Conservation (phyloP, 2,329 filamentous ascomycete genomes). For the Cladosporium cucumerinum region DNA sequence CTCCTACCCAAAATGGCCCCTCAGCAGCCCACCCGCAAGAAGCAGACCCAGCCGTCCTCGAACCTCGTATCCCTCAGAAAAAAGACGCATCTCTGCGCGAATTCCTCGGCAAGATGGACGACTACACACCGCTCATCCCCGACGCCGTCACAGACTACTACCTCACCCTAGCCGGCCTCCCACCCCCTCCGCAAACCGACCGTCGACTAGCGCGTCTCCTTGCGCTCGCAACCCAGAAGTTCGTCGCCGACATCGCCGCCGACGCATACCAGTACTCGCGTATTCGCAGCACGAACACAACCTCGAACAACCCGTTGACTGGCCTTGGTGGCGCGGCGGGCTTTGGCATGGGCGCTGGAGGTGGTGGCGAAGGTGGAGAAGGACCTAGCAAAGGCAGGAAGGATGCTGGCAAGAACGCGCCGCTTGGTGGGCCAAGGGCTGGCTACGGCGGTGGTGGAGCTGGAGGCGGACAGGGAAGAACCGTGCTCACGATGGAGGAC, state of each 20-base stretch:
- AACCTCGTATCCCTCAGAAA: constrained; percentile 65
- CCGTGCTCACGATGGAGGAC: constrained; percentile 97
- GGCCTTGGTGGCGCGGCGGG: constrained; percentile 73
- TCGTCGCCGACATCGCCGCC: constrained; percentile 94
- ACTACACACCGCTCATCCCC: constrained; percentile 97
- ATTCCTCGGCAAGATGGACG: constrained; percentile 94
- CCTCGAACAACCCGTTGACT: constrained; percentile 87
- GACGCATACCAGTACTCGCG: constrained; percentile 97
- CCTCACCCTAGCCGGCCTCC: constrained; percentile 90
- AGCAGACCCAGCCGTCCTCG: constrained; percentile 22
- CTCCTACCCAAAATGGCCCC: constrained; percentile 5
- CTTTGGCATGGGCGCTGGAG: constrained; percentile 60
- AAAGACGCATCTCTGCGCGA: constrained; percentile 92
- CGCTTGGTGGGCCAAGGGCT: constrained; percentile 47
- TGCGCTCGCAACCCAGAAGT: constrained; percentile 97
- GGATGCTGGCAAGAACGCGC: constrained; percentile 38
- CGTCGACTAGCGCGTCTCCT: constrained; percentile 87
- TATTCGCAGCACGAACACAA: constrained; percentile 88
- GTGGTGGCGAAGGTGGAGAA: constrained; percentile 41
- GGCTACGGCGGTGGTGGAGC: constrained; percentile 78
- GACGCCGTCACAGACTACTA: constrained; percentile 98
- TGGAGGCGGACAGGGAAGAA: constrained; percentile 82
- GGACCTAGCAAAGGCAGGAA: constrained; percentile 38
- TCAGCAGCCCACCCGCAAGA: constrained; percentile 38
- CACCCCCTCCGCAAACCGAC: constrained; percentile 86